Conservation (phyloP, 2,329 filamentous ascomycete genomes). For the Talaromyces sp. region DNA sequence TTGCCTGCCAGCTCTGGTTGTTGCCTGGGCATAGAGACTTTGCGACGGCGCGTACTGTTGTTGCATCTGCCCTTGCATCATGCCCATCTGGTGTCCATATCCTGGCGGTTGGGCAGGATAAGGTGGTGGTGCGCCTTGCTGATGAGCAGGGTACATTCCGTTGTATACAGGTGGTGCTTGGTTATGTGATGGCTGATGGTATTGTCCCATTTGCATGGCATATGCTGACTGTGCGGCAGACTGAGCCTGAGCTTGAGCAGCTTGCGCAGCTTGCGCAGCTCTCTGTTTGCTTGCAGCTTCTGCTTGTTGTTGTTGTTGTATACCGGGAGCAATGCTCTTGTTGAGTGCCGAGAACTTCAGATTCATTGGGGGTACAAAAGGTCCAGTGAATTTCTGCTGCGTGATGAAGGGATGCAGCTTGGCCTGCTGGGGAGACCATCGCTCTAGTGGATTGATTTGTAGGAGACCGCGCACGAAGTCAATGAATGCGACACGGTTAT, state of each 20-base stretch:
- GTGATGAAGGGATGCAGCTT: conserved; percentile 98
- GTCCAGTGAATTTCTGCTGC: conserved; percentile 92
- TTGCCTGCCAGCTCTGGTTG: conserved; percentile 73
- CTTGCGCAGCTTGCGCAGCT: conserved; percentile 57
- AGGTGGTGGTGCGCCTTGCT: conserved; percentile 69
- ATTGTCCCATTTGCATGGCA: conserved; percentile 58
- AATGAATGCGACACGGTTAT: conserved; percentile 94
- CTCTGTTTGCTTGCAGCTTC: conserved; percentile 92
- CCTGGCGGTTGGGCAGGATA: conserved; percentile 69
- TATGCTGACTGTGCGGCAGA: conserved; percentile 67
- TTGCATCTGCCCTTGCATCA: conserved; percentile 64
- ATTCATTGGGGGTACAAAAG: conserved; percentile 96
- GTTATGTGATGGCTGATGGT: conserved; percentile 46
- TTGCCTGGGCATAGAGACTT: conserved; percentile 69
- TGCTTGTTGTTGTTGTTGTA: conserved; percentile 92
- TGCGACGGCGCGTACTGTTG: conserved; percentile 69
- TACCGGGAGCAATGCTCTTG: conserved; percentile 84
- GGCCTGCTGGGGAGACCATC: conserved; percentile 97
- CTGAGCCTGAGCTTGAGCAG: conserved; percentile 57
- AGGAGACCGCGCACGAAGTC: conserved; percentile 93
- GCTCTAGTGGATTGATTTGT: conserved; percentile 90
- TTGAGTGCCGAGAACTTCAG: conserved; percentile 81
- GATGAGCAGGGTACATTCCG: conserved; percentile 67
- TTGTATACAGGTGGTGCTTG: conserved; percentile 68
- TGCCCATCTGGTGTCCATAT: conserved; percentile 69